Percentiles rank a stretch among this genome's conserved stretches.
Evolutionary conservation across 345 rosid species (phyloP).

Genomic region (Salix purpurea): DNA sequence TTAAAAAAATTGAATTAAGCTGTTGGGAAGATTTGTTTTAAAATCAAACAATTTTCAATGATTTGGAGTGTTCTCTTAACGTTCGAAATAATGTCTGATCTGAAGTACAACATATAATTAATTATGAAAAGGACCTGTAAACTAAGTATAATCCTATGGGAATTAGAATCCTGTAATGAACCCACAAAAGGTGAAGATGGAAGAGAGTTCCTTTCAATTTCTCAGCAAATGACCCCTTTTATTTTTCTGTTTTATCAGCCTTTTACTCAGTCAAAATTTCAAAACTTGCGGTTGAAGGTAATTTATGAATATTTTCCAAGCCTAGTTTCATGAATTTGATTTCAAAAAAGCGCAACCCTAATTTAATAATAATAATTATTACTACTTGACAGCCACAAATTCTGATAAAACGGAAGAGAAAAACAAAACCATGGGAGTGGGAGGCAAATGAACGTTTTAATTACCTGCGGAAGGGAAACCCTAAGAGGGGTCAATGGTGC

Average conservation of each 20-base stretch:
- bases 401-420: background rate
- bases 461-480: background rate
- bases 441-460: background rate
- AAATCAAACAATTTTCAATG: too few species aligned
- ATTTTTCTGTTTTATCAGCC: background rate
- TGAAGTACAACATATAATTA: too few species aligned
- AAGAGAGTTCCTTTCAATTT: background rate
- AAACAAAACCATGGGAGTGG: background rate
- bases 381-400: background rate
- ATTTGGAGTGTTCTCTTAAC: too few species aligned
- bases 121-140: too few species aligned
- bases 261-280: background rate
- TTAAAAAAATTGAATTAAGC: too few species aligned
- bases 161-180: background rate
- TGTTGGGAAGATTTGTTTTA: too few species aligned
- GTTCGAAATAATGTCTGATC: too few species aligned
- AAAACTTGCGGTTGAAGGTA: background rate
- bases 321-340: background rate
- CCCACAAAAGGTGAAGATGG: background rate
- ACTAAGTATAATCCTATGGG: too few species aligned
- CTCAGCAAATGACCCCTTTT: background rate
- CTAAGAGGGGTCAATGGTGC: slow-evolving; percentile 80
- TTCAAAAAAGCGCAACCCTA: background rate
- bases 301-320: background rate
- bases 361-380: background rate